phyloP scores from a whole-genome alignment of 208 protist species.

The Blastocrithidia nonstop region DNA sequence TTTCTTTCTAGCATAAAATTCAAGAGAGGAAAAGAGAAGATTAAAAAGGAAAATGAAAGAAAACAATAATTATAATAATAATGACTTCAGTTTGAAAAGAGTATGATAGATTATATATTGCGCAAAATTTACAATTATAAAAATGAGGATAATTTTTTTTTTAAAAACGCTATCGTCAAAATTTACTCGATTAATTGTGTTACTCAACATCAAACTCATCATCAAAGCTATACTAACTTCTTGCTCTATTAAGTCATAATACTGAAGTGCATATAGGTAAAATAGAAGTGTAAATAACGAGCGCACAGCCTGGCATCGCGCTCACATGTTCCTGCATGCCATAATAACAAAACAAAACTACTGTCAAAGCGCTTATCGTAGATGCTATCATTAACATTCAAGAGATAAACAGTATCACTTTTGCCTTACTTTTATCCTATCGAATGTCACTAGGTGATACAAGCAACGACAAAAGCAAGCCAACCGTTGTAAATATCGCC shows the following conservation, averaged over 20 bases:
- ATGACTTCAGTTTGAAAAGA: not conserved
- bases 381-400: conserved; percentile 60
- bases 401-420: conserved; percentile 45
- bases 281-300: conserved; percentile 44
- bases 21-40: no score
- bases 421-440: conserved; percentile 29
- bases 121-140: not conserved
- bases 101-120: not conserved
- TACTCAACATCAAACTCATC: conserved; percentile 19
- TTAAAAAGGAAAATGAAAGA: no score
- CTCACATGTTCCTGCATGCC: conserved; percentile 19
- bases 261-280: conserved; percentile 33
- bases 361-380: conserved; percentile 24
- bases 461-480: conserved; percentile 37
- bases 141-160: not conserved
- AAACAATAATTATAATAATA: no score
- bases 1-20: no score
- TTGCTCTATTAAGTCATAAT: no score
- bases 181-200: not conserved
- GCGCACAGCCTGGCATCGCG: conserved; percentile 29
- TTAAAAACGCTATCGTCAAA: not conserved
- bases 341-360: conserved; percentile 31
- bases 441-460: conserved; percentile 37
- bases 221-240: conserved; percentile 29
- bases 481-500: conserved; percentile 50